Evolutionary conservation across 192 early-diverging fungal species (phyloP).

Genomic region (Podila horticola): DNA sequence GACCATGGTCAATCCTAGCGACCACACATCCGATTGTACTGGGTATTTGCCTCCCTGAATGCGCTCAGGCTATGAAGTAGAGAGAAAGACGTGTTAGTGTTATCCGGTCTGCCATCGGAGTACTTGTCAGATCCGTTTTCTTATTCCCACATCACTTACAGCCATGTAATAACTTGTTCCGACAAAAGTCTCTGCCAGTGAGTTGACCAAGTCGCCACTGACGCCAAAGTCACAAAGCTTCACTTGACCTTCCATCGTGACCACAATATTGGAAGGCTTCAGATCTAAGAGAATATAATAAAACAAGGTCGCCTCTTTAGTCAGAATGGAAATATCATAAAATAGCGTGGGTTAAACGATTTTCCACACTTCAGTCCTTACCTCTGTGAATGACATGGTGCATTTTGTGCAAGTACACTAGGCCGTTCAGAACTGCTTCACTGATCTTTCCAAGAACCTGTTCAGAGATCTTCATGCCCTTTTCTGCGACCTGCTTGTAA

Average conservation of each 20-base stretch:
- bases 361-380: slow-evolving; percentile 65
- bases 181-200: slow-evolving; percentile 93
- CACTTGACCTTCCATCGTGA: slow-evolving; percentile 88
- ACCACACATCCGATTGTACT: slow-evolving; percentile 97
- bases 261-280: slow-evolving; percentile 98
- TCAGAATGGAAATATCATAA: not conserved
- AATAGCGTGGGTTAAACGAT: not conserved
- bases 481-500: slow-evolving; percentile 77
- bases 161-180: slow-evolving; percentile 98
- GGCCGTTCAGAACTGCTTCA: slow-evolving; percentile 87
- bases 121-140: not conserved
- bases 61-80: slow-evolving; percentile 82
- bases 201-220: slow-evolving; percentile 88
- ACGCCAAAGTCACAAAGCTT: slow-evolving; percentile 99
- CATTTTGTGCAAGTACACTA: slow-evolving; percentile 87
- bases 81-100: not conserved
- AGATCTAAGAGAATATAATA: slow-evolving; percentile 70
- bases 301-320: not conserved
- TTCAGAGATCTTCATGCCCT: slow-evolving; percentile 87
- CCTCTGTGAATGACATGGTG: slow-evolving; percentile 94
- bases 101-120: not conserved
- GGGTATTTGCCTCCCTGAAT: slow-evolving; percentile 92
- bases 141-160: slow-evolving; percentile 54
- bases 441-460: slow-evolving; percentile 89
- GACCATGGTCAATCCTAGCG: slow-evolving; percentile 90